Evolutionary conservation across 139 green algal species (phyloP).

Genomic region (Chlamydomonas urium): DNA sequence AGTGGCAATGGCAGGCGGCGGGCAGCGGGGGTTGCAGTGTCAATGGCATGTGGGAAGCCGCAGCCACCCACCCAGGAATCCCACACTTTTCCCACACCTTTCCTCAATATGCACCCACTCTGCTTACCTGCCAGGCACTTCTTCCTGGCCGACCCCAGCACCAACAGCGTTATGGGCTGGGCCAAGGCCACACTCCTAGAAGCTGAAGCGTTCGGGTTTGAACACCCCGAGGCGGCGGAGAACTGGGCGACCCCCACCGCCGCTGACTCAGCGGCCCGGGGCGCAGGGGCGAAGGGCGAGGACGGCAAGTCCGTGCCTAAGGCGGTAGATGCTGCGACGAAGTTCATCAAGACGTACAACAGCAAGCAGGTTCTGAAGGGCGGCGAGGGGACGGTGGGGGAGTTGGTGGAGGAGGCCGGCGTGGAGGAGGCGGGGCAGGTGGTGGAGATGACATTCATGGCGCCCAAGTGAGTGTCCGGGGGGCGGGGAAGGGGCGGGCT

Average conservation of each 20-base stretch:
- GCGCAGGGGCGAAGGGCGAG: neutral
- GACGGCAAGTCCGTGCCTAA: slow-evolving; percentile 19
- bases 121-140: slow-evolving; percentile 52
- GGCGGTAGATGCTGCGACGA: slow-evolving; percentile 15
- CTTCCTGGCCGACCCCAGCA: slow-evolving; percentile 54
- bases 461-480: no score
- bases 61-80: neutral
- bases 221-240: slow-evolving; percentile 31
- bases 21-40: neutral
- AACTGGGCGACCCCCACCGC: slow-evolving; percentile 12
- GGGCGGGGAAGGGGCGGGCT: no score
- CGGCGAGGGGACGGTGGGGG: slow-evolving; percentile 11
- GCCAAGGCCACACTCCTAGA: slow-evolving; percentile 54
- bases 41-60: neutral
- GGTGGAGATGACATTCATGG: slow-evolving; percentile 68
- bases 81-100: neutral
- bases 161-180: slow-evolving; percentile 50
- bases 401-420: neutral
- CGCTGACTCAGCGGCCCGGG: neutral
- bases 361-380: neutral
- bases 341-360: slow-evolving; percentile 31
- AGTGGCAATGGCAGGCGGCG: neutral
- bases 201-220: slow-evolving; percentile 58
- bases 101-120: neutral
- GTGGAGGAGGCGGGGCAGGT: slow-evolving; percentile 47